Base-by-base conservation (phyloP, 1,284 basidiomycete species). In the Cryptococcus floricola region DNA sequence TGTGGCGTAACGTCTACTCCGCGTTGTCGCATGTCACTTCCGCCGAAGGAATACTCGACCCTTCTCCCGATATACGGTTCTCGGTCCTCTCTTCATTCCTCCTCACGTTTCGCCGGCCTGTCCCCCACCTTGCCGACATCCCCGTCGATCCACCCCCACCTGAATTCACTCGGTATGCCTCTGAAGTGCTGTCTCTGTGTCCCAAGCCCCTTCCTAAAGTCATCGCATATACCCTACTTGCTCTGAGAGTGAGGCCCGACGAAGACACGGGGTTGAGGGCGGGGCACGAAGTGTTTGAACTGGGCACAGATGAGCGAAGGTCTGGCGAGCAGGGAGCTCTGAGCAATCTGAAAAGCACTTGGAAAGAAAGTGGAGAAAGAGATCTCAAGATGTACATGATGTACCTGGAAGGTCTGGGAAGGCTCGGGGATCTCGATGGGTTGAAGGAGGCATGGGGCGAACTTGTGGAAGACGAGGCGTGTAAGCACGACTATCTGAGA, bases 331-430 rank as follows among this genome's bases (percentile, higher is more conserved):
- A 57, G 25, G 50, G 49, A 13, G 54, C 49, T 4, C 16, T 57
- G 50, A 50, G 54, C 14, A 64, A 63, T 34, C 54, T 74, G 37
- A 55, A 59, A 10, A 53, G 59, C 37, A 62, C 63, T 0, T 76
- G 74, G 74, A 49, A 63, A 12, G 48, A 54, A 10, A 65, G 63
- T 3, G 65, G 60, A 16, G 59, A 58, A n/a, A 64, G 60, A 38
- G 74, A 76, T 56, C 49, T 75, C 37, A 67, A 68, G 54, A 62
- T 71, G 52, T 76, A 77, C 50, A 65, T 65, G 62, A 57, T 73
- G n/a, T 73, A 72, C 48, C 62, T 76, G 41, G 63, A 65, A 38
- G 66, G 71, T 0, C 45, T 76, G n/a, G 74, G 70, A 1, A 54
- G 63, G 39, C 60, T 69, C 28, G 71, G 73, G n/a, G 72, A 73